Percentiles rank a stretch among this genome's conserved stretches.
Evolutionary conservation across 306 rosid genomes (phyloP).

Genomic region (Cicer arietinum): DNA sequence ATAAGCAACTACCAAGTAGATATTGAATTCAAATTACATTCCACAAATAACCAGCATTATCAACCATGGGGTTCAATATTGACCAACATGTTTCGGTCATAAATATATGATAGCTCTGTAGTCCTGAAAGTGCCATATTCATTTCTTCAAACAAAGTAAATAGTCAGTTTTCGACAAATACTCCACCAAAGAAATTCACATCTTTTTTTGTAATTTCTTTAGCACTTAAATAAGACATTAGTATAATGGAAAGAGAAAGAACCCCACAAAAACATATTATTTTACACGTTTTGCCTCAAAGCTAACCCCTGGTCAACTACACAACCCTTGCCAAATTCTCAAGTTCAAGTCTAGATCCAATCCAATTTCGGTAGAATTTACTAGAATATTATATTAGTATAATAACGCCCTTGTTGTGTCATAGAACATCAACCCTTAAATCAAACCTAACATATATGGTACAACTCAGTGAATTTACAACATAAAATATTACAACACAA

Average conservation of each 20-base stretch:
- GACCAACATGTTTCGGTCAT: slow-evolving; percentile 32
- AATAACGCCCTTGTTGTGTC: slow-evolving; percentile 33
- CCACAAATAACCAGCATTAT: slow-evolving; percentile 35
- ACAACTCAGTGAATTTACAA: slow-evolving; percentile 11
- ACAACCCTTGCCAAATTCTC: slow-evolving; percentile 39
- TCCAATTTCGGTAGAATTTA: neutral
- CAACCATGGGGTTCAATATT: slow-evolving; percentile 45
- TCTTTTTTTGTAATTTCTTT: slow-evolving; percentile 15
- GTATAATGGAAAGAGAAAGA: slow-evolving; percentile 1
- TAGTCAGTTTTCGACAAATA: slow-evolving; percentile 40
- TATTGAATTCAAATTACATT: slow-evolving; percentile 46
- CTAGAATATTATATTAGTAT: neutral
- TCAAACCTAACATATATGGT: slow-evolving; percentile 9
- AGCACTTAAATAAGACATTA: slow-evolving; percentile 14
- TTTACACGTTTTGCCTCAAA: slow-evolving; percentile 12
- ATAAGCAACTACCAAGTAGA: slow-evolving; percentile 41
- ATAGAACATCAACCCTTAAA: slow-evolving; percentile 43
- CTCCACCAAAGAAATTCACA: slow-evolving; percentile 5
- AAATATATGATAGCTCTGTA: slow-evolving; percentile 28
- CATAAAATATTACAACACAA: slow-evolving; percentile 26
- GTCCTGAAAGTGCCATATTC: slow-evolving; percentile 28
- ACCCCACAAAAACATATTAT: neutral
- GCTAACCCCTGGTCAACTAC: slow-evolving; percentile 10
- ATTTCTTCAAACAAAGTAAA: slow-evolving; percentile 37
- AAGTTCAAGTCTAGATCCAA: slow-evolving; percentile 9